Base-by-base conservation (phyloP, 2,329 filamentous ascomycete genomes). In the Onygenales sp. region DNA sequence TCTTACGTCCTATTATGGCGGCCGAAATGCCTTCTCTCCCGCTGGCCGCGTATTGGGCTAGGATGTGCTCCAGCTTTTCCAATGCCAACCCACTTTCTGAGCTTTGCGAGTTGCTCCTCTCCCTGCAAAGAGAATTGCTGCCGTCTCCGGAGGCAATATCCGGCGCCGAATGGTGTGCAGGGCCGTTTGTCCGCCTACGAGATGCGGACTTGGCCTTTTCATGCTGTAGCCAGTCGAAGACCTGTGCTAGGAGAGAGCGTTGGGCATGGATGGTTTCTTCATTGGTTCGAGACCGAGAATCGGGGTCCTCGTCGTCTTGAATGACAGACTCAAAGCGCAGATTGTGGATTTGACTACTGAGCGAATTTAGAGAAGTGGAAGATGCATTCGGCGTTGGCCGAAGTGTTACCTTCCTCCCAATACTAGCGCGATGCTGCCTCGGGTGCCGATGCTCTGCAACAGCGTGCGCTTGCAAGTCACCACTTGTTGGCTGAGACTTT, bases 211-310 rank as follows among this genome's bases (percentile, higher is more conserved):
- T 87, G 34, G 76, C 71, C 64, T 85, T 86, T 70, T 96, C 90
- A 49, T 85, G 81, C 61, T 91, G 83, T 40, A 96, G 73, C 92
- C 92, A 97, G 59, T 88, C 83, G 31, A 81, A 78, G 11, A 96
- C 83, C 64, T 94, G 88, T 17, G 83, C 77, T 32, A 93, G 71
- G 6, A 94, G 64, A 44, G 57, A 61, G 47, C 64, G 57, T 40
- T 70, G 68, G 21, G 61, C 52, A 40, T 56, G 52, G 21, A 46
- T 32, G 45, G 27, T 46, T 7, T 54, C 52, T 32, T 57, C 57
- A 31, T 14, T 43, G 11, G 36, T 32, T 7, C 10, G 31, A 7
- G 6, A 13, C 42, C 32, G 42, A 31, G 31, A 17, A 44, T 37
- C 42, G 40, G 40, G 39, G 13, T 46, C 53, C n/a, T 54, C 55